Conservation (phyloP, 2,329 filamentous ascomycete genomes). For the Aspergillus tamarii region DNA sequence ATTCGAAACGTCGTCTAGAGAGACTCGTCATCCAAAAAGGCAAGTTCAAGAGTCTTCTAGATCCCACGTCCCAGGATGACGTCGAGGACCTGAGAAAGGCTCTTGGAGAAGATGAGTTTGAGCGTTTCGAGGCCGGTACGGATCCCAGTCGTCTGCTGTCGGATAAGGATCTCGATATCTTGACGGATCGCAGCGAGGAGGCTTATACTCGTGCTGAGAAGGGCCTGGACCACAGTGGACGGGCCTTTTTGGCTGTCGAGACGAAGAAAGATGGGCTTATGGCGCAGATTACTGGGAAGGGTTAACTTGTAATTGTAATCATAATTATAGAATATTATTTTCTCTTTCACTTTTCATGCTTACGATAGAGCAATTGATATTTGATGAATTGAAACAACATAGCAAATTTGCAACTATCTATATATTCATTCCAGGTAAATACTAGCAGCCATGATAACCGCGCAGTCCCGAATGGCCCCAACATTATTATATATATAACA, state of each 20-base stretch:
- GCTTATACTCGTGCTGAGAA: slow-evolving; percentile 75
- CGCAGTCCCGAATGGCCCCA: neutral
- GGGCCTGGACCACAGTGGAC: slow-evolving; percentile 64
- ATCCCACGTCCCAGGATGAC: slow-evolving; percentile 57
- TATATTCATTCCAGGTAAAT: neutral
- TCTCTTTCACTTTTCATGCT: neutral
- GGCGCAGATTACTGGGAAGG: slow-evolving; percentile 28
- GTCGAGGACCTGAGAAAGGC: slow-evolving; percentile 66
- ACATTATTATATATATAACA: neutral
- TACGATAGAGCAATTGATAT: neutral
- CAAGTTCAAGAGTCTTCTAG: slow-evolving; percentile 69
- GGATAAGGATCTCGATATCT: slow-evolving; percentile 72
- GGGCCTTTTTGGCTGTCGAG: slow-evolving; percentile 74
- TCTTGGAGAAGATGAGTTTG: slow-evolving; percentile 73
- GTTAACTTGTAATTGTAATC: neutral
- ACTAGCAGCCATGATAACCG: neutral
- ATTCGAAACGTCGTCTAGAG: slow-evolving; percentile 88
- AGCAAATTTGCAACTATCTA: neutral
- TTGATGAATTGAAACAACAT: neutral
- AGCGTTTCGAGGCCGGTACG: slow-evolving; percentile 60
- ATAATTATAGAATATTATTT: neutral
- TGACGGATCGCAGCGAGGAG: slow-evolving; percentile 75
- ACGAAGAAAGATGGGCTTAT: slow-evolving; percentile 62
- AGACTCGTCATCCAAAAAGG: slow-evolving; percentile 96
- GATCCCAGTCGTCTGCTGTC: slow-evolving; percentile 68